Evolutionary conservation across 139 green algal genomes (phyloP), one percentile per base, ranked within the genome.

Genomic region (Ettlia oleoabundans): DNA sequence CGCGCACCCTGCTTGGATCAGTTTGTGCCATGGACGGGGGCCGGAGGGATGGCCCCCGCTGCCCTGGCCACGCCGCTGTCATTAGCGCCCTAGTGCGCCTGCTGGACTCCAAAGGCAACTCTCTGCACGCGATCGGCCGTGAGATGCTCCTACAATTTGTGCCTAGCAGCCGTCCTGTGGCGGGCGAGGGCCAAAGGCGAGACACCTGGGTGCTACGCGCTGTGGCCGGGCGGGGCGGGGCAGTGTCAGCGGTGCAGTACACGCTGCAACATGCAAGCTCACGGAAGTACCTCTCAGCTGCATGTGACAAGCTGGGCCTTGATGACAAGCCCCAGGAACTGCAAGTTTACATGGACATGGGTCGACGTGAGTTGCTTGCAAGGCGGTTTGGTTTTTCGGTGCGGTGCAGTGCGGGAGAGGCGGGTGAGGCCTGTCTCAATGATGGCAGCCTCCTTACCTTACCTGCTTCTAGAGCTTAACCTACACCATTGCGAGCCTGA

Each of bases 261-360:
- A 40, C 21, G 32, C 51, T 78, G 47, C 47, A n/a, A n/a, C n/a
- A n/a, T n/a, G n/a, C n/a, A n/a, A n/a, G n/a, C n/a, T n/a, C n/a
- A n/a, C n/a, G n/a, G n/a, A n/a, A n/a, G n/a, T n/a, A n/a, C n/a
- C n/a, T 68, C 28, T 40, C 68, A 22, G 51, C 4, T 6, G 47
- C 52, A 21, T 32, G 33, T 21, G 53, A 24, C 30, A 28, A 67
- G 35, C 35, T 80, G 19, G 0, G 13, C 6, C 62, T 64, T n/a
- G 15, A 1, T 18, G 40, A 28, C 37, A 52, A 35, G 2, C 73
- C 73, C 0, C 7, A 53, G 10, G 22, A 28, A 1, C 24, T 80
- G 10, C 73, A 80, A 10, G 38, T 80, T 1, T 80, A 32, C 73
- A 80, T 80, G 73, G 73, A 80, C 53, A 69, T 80, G 73, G 58